Base-by-base conservation (phyloP, 176 grass and related monocot genomes). In the Rhipidocladum racemiflorum region DNA sequence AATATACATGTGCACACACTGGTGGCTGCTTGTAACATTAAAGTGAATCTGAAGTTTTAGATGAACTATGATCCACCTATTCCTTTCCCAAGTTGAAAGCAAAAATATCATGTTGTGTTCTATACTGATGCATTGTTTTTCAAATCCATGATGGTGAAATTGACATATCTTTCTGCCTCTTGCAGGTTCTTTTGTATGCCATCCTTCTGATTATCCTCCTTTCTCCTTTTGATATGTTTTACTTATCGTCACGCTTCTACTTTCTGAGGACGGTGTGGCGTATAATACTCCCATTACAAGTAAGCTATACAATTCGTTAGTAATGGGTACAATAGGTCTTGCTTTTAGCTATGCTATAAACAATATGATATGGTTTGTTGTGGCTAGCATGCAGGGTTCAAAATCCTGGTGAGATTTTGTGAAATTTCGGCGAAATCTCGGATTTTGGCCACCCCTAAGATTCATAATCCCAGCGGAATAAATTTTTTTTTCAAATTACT, bases 161-260 rank as follows among this genome's bases (percentile, higher is more conserved):
- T 81, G n/a, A 29, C 5, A 45, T 85, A 38, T 76, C 57, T 63
- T 67, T 72, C 45, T 77, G 60, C 74, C 23, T 76, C 38, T 83
- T 89, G 32, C 72, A 95, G 93, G 93, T 95, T 71, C 82, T 99
- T 76, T 82, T 99, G 38, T 99, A 99, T 91, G 85, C 72, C 44
- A 53, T 83, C 57, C 57, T 93, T 80, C 46, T 99, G 80, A 90
- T 99, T 59, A 71, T 99, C 65, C 86, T 99, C 53, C 81, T 99
- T 85, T 99, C 89, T 61, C 96, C 96, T 59, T 99, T 99, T 81
- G 96, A 99, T 84, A 99, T 99, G 75, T 99, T 95, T 81, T 93
- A 91, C 79, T 83, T 99, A 54, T 93, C 96, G 13, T 90, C 96
- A 4, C 91, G 96, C 10, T 99, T 93, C 86, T 95, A 88, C 85